phyloP scores from a whole-genome alignment of 768 basidiomycete species.

The Tephrocybe sp. region DNA sequence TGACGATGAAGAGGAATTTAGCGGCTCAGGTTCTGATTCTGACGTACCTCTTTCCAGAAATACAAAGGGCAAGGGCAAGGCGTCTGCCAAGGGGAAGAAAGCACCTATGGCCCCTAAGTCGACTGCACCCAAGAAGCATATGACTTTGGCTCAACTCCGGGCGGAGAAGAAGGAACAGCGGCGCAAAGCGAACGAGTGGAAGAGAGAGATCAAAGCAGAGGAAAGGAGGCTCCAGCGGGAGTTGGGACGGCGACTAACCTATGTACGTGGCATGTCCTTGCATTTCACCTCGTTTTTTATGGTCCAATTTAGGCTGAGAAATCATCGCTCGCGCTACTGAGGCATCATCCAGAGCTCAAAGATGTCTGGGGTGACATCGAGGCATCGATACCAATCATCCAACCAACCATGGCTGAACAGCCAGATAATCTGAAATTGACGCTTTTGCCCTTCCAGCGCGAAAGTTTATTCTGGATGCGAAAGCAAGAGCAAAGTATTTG shows the following conservation, averaged over 20 bases:
- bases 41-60: constrained; percentile 24
- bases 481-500: constrained; percentile 86
- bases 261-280: constrained; percentile 38
- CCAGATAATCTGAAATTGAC: constrained; percentile 81
- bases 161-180: constrained; percentile 26
- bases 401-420: constrained; percentile 71
- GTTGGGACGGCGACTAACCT: constrained; percentile 73
- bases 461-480: constrained; percentile 95
- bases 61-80: constrained; percentile 31
- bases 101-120: constrained; percentile 11
- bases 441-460: constrained; percentile 91
- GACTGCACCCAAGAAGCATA: constrained; percentile 19
- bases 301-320: constrained; percentile 61
- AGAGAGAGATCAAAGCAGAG: constrained; percentile 38
- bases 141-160: constrained; percentile 34
- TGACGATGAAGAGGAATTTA: constrained; percentile 21
- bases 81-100: constrained; percentile 25
- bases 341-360: constrained; percentile 75
- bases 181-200: constrained; percentile 19
- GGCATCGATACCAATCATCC: constrained; percentile 52
- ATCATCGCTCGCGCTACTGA: constrained; percentile 56
- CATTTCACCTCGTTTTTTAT: background rate
- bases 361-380: constrained; percentile 89
- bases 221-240: constrained; percentile 48
- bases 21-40: constrained; percentile 26